Evolutionary conservation across 305 asterid species (phyloP).

Genomic region (Rubia balearica): DNA sequence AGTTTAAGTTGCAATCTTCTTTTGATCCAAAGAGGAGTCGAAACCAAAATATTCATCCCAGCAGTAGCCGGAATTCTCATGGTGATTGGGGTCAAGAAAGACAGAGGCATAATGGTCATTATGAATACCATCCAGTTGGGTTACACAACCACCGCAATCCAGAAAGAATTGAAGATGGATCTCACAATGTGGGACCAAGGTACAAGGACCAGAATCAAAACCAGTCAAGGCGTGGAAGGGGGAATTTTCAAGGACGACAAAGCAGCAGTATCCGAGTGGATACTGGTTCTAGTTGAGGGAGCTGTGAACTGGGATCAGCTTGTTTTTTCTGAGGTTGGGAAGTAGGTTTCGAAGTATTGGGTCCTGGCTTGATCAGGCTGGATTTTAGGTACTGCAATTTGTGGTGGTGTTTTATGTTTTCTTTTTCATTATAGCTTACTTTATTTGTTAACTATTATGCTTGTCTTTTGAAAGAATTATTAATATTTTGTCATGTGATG

Average conservation of each 20-base stretch:
- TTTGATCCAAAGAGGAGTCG: slow-evolving; percentile 44
- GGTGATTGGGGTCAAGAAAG: slow-evolving; percentile 68
- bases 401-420: background rate
- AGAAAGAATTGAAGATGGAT: slow-evolving; percentile 46
- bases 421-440: background rate
- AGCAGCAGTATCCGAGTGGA: slow-evolving; percentile 34
- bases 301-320: slow-evolving; percentile 23
- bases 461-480: background rate
- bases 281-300: slow-evolving; percentile 39
- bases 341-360: slow-evolving; percentile 22
- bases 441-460: background rate
- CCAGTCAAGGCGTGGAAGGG: slow-evolving; percentile 54
- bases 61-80: slow-evolving; percentile 48
- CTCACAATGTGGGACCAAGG: slow-evolving; percentile 35
- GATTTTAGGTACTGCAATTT: slow-evolving; percentile 26
- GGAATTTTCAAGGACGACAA: slow-evolving; percentile 45
- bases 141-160: slow-evolving; percentile 40
- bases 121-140: slow-evolving; percentile 86
- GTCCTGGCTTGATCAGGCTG: slow-evolving; percentile 32
- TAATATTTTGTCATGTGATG: background rate
- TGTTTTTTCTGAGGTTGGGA: slow-evolving; percentile 20
- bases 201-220: slow-evolving; percentile 60
- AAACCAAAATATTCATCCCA: slow-evolving; percentile 46
- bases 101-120: slow-evolving; percentile 49
- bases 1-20: slow-evolving; percentile 33